Evolutionary conservation across 2,329 filamentous ascomycete genomes (phyloP).

Genomic region (Colletotrichum liriopes): DNA sequence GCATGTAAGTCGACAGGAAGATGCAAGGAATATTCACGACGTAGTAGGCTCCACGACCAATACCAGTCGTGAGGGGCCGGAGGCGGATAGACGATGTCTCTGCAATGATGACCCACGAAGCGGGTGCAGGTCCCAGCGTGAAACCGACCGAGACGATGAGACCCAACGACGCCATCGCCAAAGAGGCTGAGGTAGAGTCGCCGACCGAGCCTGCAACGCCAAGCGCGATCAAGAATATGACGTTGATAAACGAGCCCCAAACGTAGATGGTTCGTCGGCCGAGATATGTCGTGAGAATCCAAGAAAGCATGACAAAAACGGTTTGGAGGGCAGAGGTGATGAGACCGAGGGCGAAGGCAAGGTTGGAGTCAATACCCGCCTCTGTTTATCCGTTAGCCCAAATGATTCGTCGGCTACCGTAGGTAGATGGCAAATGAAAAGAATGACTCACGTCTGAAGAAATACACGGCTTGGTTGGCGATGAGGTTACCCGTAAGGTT

Average conservation of each 20-base stretch:
- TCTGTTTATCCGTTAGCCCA: constrained; percentile 57
- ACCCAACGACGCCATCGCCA: constrained; percentile 74
- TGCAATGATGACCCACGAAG: constrained; percentile 77
- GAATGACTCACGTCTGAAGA: constrained; percentile 66
- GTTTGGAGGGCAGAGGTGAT: constrained; percentile 76
- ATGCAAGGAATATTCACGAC: constrained; percentile 77
- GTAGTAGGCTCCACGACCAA: constrained; percentile 77
- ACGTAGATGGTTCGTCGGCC: constrained; percentile 77
- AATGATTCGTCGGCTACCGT: not conserved
- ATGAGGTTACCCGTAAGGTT: constrained; percentile 76
- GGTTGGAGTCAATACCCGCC: constrained; percentile 70
- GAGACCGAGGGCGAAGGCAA: constrained; percentile 73
- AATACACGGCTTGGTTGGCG: constrained; percentile 75
- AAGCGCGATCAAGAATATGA: constrained; percentile 68
- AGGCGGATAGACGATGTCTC: constrained; percentile 78
- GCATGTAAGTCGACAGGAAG: constrained; percentile 74
- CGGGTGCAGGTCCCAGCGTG: constrained; percentile 73
- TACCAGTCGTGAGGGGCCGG: constrained; percentile 75
- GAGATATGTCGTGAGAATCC: constrained; percentile 76
- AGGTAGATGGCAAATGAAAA: not conserved
- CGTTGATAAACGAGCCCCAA: constrained; percentile 71
- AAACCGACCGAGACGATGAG: constrained; percentile 78
- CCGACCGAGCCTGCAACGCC: constrained; percentile 70
- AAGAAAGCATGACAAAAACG: constrained; percentile 77
- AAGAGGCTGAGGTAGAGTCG: constrained; percentile 55